phyloP scores from a whole-genome alignment of 371 early-diverging fungal species.

The Rhizopus stolonifer region DNA sequence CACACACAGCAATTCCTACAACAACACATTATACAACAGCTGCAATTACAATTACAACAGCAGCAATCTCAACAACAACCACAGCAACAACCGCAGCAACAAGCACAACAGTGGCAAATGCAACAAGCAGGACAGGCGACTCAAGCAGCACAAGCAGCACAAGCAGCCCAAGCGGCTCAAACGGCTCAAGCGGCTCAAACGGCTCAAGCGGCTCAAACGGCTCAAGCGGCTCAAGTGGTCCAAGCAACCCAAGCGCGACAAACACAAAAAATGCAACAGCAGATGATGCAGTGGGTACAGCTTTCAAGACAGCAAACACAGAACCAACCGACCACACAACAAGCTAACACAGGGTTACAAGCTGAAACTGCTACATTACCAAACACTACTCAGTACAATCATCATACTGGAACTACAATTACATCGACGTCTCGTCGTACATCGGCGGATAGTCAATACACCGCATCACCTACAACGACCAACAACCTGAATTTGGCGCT shows the following conservation, averaged over 20 bases:
- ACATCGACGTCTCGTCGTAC: too few relatives aligned
- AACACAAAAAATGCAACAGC: neutral
- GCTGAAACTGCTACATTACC: too few relatives aligned
- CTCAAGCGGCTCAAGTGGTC: neutral
- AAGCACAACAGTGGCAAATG: neutral
- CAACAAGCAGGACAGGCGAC: constrained; percentile 2
- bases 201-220: neutral
- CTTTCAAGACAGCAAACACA: too few relatives aligned
- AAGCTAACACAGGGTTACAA: too few relatives aligned
- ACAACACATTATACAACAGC: neutral
- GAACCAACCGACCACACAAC: too few relatives aligned
- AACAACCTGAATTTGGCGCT: too few relatives aligned
- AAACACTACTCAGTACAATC: too few relatives aligned
- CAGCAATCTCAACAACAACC: constrained; percentile 4
- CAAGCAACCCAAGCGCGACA: neutral
- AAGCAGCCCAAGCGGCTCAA: too few relatives aligned
- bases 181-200: neutral
- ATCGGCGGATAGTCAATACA: too few relatives aligned
- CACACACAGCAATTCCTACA: neutral
- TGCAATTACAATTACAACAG: constrained; percentile 1
- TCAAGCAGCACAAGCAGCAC: neutral
- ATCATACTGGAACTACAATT: too few relatives aligned
- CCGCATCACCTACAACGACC: too few relatives aligned
- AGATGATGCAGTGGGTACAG: neutral
- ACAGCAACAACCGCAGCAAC: neutral